Conservation (phyloP, 2,329 filamentous ascomycete species). For the Neonectria ditissima region DNA sequence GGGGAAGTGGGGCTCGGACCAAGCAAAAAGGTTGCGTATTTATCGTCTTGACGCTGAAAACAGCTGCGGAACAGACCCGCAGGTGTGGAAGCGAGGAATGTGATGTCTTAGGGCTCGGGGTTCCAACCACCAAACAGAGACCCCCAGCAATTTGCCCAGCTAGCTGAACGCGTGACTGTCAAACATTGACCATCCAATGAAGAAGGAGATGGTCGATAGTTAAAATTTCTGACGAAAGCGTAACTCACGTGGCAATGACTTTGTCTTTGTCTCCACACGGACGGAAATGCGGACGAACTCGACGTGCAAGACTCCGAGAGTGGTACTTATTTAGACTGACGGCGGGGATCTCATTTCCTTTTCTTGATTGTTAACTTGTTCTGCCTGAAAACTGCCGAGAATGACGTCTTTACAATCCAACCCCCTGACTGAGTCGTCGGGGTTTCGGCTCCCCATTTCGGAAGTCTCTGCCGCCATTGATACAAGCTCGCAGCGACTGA, state of each 20-base stretch:
- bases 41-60: not conserved
- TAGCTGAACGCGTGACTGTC: no score
- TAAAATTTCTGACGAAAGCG: not conserved
- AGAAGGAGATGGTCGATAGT: not conserved
- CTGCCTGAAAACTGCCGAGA: not conserved
- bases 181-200: not conserved
- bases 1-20: no score
- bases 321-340: not conserved
- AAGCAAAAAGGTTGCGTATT: not conserved
- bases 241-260: not conserved
- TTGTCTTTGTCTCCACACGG: not conserved
- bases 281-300: not conserved
- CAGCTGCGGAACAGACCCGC: no score
- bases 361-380: not conserved
- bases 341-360: not conserved
- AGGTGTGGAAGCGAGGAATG: slow-evolving; percentile 1
- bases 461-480: slow-evolving; percentile 1
- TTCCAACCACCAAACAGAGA: no score
- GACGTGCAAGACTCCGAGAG: not conserved
- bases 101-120: no score
- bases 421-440: not conserved
- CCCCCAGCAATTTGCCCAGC: no score
- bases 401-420: not conserved
- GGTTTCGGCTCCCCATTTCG: not conserved
- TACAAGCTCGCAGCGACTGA: slow-evolving; percentile 11